phyloP scores from a whole-genome alignment of 2,329 filamentous ascomycete species.

The Ophiosphaerella korrae region DNA sequence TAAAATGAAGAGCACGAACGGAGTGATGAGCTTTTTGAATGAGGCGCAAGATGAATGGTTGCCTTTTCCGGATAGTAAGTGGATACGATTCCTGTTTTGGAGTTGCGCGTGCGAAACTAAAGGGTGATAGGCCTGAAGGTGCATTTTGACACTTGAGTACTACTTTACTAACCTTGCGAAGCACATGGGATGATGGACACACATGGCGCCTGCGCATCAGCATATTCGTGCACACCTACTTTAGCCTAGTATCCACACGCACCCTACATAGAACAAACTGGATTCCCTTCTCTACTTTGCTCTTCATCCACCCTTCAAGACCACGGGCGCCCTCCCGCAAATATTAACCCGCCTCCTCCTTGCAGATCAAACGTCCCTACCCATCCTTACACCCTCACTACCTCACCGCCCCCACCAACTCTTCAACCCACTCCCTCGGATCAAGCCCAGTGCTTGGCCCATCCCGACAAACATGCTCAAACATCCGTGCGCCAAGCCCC shows the following conservation, averaged over 20 bases:
- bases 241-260: too few species aligned
- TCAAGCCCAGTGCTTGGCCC: not conserved
- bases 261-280: too few species aligned
- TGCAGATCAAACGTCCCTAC: too few species aligned
- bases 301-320: too few species aligned
- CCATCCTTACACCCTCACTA: not conserved
- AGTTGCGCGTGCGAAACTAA: not conserved
- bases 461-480: slow-evolving; percentile 1
- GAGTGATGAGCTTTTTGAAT: slow-evolving; percentile 12
- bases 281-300: too few species aligned
- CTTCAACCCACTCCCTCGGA: not conserved
- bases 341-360: too few species aligned
- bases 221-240: too few species aligned
- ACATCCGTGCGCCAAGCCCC: slow-evolving; percentile 19
- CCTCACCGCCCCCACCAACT: not conserved
- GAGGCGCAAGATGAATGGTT: slow-evolving; percentile 15
- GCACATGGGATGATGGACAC: not conserved
- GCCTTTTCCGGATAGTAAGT: slow-evolving; percentile 9
- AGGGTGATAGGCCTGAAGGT: slow-evolving; percentile 3
- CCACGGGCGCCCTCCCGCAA: too few species aligned
- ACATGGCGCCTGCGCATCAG: too few species aligned
- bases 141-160: not conserved
- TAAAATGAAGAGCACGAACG: slow-evolving; percentile 4
- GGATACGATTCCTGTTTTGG: not conserved
- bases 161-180: not conserved